Conservation (phyloP, 1,139 yeast genomes). For the Hemisphaericaspora xylofermentans region DNA sequence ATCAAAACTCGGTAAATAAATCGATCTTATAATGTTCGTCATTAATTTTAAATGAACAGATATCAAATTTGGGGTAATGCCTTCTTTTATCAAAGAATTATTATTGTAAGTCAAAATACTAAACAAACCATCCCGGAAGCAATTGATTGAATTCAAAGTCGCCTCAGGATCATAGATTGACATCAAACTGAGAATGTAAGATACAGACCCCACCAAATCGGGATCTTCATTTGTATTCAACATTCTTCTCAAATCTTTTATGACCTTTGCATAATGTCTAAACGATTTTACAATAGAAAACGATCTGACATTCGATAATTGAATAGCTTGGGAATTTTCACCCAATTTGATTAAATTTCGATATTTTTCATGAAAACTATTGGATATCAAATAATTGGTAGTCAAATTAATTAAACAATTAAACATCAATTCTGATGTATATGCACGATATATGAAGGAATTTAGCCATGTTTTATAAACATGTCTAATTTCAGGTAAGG, state of each 20-base stretch:
- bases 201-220: constrained; percentile 36
- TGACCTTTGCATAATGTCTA: constrained; percentile 39
- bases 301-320: constrained; percentile 6
- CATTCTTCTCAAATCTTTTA: constrained; percentile 31
- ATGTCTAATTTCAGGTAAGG: constrained; percentile 29
- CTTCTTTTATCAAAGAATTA: constrained; percentile 21
- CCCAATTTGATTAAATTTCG: constrained; percentile 4
- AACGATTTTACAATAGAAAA: constrained; percentile 20
- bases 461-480: constrained; percentile 37
- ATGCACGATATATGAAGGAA: constrained; percentile 31
- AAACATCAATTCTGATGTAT: constrained; percentile 29
- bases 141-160: constrained; percentile 36
- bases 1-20: constrained; percentile 41
- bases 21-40: constrained; percentile 37
- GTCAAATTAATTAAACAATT: constrained; percentile 41
- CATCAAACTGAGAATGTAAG: constrained; percentile 43
- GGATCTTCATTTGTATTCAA: constrained; percentile 34
- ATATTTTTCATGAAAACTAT: constrained; percentile 24
- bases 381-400: constrained; percentile 41
- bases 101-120: constrained; percentile 35
- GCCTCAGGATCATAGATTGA: constrained; percentile 48
- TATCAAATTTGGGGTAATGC: constrained; percentile 20
- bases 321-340: constrained; percentile 1
- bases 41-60: constrained; percentile 38
- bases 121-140: constrained; percentile 46